Evolutionary conservation across 352 stramenopile genomes (phyloP).

Genomic region (Phytophthora pseudosyringae): DNA sequence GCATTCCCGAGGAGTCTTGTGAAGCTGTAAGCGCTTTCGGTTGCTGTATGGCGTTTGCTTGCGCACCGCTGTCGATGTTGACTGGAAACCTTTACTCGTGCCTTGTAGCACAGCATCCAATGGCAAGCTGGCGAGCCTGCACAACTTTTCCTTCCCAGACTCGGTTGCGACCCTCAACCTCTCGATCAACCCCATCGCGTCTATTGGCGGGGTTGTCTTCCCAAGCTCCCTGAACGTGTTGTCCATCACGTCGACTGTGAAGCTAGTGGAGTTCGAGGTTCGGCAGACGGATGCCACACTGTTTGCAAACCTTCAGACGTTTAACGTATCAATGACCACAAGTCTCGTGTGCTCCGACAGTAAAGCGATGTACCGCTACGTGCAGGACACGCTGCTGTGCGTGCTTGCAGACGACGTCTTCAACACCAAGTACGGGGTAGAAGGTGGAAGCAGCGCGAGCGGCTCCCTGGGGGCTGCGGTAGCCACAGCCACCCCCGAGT

Average conservation of each 20-base stretch:
- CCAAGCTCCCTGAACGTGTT: constrained; percentile 33
- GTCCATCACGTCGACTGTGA: constrained; percentile 30
- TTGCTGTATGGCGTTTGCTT: not conserved
- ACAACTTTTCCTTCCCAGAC: constrained; percentile 45
- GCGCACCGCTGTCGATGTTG: not conserved
- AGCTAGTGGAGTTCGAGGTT: constrained; percentile 50
- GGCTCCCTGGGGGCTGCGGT: constrained; percentile 4
- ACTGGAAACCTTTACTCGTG: not conserved
- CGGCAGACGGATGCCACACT: constrained; percentile 38
- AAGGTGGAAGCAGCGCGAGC: constrained; percentile 12
- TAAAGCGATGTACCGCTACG: constrained; percentile 33
- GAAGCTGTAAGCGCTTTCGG: constrained; percentile 35
- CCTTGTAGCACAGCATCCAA: constrained; percentile 28
- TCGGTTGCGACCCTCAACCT: constrained; percentile 42
- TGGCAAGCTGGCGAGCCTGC: constrained; percentile 33
- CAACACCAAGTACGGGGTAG: constrained; percentile 38
- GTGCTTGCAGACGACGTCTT: constrained; percentile 49
- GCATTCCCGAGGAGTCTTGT: constrained; percentile 33
- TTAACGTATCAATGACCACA: constrained; percentile 43
- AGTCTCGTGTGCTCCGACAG: constrained; percentile 44
- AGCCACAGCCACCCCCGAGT: constrained; percentile 5
- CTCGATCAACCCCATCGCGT: constrained; percentile 43
- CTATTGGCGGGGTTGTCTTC: constrained; percentile 43
- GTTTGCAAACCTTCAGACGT: constrained; percentile 36
- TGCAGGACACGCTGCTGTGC: constrained; percentile 53